phyloP scores from a whole-genome alignment of 345 rosid species.

The Brassica juncea region DNA sequence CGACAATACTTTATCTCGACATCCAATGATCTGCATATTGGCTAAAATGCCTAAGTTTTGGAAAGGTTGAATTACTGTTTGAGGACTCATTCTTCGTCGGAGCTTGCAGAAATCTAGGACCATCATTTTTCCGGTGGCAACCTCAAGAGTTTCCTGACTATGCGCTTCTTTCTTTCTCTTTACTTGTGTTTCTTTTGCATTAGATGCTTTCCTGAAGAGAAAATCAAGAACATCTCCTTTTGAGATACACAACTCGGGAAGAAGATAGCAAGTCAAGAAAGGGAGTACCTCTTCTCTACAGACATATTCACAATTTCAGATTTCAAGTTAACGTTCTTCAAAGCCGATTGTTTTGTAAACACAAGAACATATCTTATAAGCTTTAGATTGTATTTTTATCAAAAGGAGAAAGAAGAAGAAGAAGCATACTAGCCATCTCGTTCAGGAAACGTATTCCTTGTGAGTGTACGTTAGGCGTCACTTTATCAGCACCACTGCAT shows the following conservation, averaged over 20 bases:
- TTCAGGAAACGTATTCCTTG: conserved; percentile 91
- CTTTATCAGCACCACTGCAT: conserved; percentile 79
- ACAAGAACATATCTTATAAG: conserved; percentile 8
- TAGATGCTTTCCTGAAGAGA: conserved; percentile 58
- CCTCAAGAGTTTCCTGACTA: conserved; percentile 11
- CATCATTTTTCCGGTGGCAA: conserved; percentile 56
- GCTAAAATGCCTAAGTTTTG: background rate
- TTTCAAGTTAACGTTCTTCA: conserved; percentile 44
- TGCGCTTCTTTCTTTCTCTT: conserved; percentile 52
- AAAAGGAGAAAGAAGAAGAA: conserved; percentile 15
- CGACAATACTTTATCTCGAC: background rate
- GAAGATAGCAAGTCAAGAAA: conserved; percentile 3
- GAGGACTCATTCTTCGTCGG: conserved; percentile 60
- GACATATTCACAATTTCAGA: conserved; percentile 33
- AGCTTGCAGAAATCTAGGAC: conserved; percentile 63
- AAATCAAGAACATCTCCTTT: conserved; percentile 2
- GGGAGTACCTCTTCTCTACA: conserved; percentile 59
- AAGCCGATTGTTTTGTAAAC: conserved; percentile 47
- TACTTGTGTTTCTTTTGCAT: conserved; percentile 37
- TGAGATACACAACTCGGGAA: background rate
- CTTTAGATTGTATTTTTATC: background rate
- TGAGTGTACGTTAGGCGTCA: conserved; percentile 77
- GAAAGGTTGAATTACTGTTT: background rate
- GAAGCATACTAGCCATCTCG: conserved; percentile 66
- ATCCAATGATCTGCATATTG: background rate